Conservation (phyloP, 306 rosid genomes). For the Cucurbita moschata region DNA sequence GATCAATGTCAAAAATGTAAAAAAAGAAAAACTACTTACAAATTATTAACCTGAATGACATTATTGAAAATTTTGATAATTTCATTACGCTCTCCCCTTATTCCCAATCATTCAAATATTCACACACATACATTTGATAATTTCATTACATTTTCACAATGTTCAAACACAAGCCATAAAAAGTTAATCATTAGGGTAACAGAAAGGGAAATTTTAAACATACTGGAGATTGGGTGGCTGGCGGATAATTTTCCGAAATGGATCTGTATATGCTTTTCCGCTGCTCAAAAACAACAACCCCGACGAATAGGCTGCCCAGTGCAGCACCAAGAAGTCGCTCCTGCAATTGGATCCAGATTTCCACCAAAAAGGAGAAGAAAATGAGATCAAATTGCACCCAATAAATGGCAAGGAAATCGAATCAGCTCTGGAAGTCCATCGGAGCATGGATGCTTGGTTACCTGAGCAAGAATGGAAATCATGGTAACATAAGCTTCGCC, state of each 20-base stretch:
- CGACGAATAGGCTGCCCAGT: constrained; percentile 49
- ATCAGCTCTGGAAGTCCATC: background rate
- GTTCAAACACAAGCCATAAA: too few relatives aligned
- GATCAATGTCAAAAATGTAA: background rate
- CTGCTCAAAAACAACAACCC: constrained; percentile 48
- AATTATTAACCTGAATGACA: background rate
- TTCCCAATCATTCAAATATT: background rate
- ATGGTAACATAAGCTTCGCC: background rate
- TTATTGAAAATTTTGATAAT: background rate
- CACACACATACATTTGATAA: background rate
- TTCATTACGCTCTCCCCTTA: background rate
- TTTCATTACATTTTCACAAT: background rate
- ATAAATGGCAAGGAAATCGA: background rate
- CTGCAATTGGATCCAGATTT: constrained; percentile 15
- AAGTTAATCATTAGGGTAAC: background rate
- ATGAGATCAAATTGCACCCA: background rate
- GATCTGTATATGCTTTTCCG: constrained; percentile 50
- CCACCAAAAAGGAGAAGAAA: background rate
- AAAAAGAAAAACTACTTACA: background rate
- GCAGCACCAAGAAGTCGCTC: constrained; percentile 80
- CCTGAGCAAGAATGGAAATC: constrained; percentile 9
- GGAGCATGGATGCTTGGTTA: background rate
- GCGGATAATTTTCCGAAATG: constrained; percentile 29
- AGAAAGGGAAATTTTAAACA: background rate
- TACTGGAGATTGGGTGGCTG: constrained; percentile 27